These are phyloP conservation scores for Pichia sp. DNA, from an alignment of 1,139 yeast genomes.

Conservation along the genomic window DNA sequence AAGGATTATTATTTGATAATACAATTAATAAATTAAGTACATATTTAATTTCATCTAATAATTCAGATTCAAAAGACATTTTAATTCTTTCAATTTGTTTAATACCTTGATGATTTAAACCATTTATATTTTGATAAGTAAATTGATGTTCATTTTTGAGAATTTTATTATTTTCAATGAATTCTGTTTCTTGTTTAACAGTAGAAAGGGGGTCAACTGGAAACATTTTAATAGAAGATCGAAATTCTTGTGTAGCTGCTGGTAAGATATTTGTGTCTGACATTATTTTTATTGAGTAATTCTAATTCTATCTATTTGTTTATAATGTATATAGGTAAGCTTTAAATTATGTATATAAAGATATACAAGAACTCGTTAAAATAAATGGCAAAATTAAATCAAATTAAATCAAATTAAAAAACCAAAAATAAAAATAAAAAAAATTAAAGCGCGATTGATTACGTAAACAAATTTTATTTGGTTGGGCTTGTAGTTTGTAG, in stretches of 20 bases:
- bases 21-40: conserved; percentile 56
- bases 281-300: neutral
- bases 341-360: too few species aligned
- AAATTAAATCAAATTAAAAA: too few species aligned
- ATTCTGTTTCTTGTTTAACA: conserved; percentile 27
- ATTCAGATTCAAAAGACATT: conserved; percentile 57
- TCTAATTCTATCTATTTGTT: neutral
- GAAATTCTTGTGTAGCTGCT: neutral
- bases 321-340: too few species aligned
- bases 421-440: too few species aligned
- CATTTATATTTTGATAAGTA: conserved; percentile 32
- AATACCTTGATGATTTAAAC: conserved; percentile 49
- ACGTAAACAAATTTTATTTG: too few species aligned
- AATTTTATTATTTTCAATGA: conserved; percentile 26
- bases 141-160: conserved; percentile 28
- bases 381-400: too few species aligned
- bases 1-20: conserved; percentile 47
- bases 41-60: conserved; percentile 59
- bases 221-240: conserved; percentile 12
- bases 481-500: too few species aligned
- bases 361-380: too few species aligned
- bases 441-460: too few species aligned
- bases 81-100: conserved; percentile 52
- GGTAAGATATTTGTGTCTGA: neutral
- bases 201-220: conserved; percentile 27